Base-by-base conservation (phyloP, 2,329 filamentous ascomycete species). In the Trichothecium sympodiale region DNA sequence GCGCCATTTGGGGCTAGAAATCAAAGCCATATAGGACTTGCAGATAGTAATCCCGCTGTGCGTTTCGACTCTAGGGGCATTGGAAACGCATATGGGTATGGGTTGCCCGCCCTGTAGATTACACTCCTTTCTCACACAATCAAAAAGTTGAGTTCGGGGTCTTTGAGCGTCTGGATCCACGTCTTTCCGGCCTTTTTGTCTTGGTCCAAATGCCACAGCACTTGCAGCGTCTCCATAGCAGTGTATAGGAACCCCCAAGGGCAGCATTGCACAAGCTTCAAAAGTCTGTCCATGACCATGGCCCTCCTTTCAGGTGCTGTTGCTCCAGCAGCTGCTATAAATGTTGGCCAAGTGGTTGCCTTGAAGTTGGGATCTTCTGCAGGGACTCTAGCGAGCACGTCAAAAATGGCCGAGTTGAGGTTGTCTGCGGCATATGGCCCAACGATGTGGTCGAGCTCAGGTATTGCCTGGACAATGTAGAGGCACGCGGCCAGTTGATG, bases 281-380 rank as follows among this genome's bases (percentile, higher is more conserved):
- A 54, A 17, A 69, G 49, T 15, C 66, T 61, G 17, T 65, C 51
- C 47, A 66, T 59, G 31, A 69, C 64, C 69, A 67, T 74, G 3
- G 55, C 54, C 25, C 67, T 60, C 40, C 60, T 57, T 17, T 47
- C 50, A 0, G 49, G 50, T 5, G 65, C 58, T 30, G 57, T 59
- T 0, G 65, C 63, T 36, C 71, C 68, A 0, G 69, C 70, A 2
- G 70, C 71, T 5, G 65, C 67, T 5, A 76, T 59, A 36, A 77
- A 76, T 0, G 70, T 64, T 0, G 71, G 68, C 70, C 69, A 76
- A 1, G 65, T 62, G 4, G 69, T 71, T 0, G 67, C 69, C 43
- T 75, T 76, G 54, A 73, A 65, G 15, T 73, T 62, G 2, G 60
- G 57, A 31, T 75, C 67, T 3, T 64, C 56, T 8, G 64, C 57